phyloP scores from a whole-genome alignment of 2,329 filamentous ascomycete species.

The Trichoderma sp. region DNA sequence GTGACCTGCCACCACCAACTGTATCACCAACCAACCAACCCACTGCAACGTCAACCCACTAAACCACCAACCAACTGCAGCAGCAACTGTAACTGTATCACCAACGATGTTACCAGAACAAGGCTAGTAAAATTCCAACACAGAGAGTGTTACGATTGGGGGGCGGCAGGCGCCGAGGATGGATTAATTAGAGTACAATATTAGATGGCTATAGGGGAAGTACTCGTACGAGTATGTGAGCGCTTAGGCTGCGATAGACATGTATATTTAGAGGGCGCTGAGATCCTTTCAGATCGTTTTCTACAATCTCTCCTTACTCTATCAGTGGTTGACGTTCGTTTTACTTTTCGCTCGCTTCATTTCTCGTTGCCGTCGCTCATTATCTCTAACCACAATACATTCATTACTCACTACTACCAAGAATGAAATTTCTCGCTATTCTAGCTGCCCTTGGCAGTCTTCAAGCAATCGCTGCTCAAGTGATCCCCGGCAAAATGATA shows the following conservation, averaged over 20 bases:
- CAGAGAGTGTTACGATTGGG: not conserved
- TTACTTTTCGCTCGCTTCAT: not conserved
- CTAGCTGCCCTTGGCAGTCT: not conserved
- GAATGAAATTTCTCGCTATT: not conserved
- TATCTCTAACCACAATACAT: not conserved
- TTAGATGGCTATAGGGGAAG: not conserved
- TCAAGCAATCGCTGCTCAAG: not conserved
- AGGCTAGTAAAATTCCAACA: not conserved
- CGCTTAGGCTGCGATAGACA: not conserved
- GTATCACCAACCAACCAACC: not conserved
- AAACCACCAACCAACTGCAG: not conserved
- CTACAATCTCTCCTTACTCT: too few relatives aligned
- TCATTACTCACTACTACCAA: not conserved
- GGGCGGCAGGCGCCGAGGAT: not conserved
- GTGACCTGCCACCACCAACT: not conserved
- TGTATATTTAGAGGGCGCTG: not conserved
- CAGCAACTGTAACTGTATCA: not conserved
- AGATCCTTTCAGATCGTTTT: not conserved
- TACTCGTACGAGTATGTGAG: not conserved
- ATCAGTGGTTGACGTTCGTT: not conserved
- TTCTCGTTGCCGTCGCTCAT: not conserved
- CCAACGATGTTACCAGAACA: not conserved
- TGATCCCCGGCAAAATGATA: not conserved
- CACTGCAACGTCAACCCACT: not conserved
- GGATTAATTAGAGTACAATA: not conserved